Conservation (phyloP, 2,329 filamentous ascomycete species). For the Xylariomycetidae sp. region DNA sequence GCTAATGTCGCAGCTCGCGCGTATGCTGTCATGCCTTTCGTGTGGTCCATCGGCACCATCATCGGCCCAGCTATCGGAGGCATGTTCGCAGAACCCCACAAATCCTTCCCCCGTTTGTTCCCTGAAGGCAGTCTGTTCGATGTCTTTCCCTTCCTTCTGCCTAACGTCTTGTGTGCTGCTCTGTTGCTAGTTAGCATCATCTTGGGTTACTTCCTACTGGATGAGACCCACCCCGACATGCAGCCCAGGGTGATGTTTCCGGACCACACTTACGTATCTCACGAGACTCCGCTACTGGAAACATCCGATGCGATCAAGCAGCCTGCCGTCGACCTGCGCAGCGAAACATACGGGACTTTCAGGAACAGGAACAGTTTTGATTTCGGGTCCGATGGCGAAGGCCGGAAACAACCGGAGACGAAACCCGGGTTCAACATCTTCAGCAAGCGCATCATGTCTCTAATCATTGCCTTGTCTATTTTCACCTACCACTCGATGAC, state of each 20-base stretch:
- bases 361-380: constrained; percentile 37
- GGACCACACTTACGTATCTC: constrained; percentile 46
- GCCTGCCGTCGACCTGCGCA: constrained; percentile 64
- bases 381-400: constrained; percentile 33
- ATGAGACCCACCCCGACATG: constrained; percentile 87
- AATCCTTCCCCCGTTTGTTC: constrained; percentile 67
- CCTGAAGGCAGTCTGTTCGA: constrained; percentile 64
- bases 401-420: constrained; percentile 27
- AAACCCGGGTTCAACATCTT: constrained; percentile 36
- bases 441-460: constrained; percentile 60
- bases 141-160: constrained; percentile 78
- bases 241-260: constrained; percentile 46
- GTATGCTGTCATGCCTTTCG: constrained; percentile 89
- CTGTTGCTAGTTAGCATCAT: constrained; percentile 75
- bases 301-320: constrained; percentile 70
- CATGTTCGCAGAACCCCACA: constrained; percentile 71
- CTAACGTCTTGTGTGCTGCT: constrained; percentile 76
- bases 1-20: constrained; percentile 57
- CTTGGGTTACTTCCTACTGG: constrained; percentile 71
- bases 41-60: constrained; percentile 88
- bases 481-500: constrained; percentile 96
- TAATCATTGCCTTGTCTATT: constrained; percentile 77
- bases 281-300: constrained; percentile 68
- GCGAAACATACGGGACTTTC: constrained; percentile 78
- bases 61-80: constrained; percentile 85